phyloP scores from a whole-genome alignment of 208 protist species.

The Balamuthia mandrillaris region DNA sequence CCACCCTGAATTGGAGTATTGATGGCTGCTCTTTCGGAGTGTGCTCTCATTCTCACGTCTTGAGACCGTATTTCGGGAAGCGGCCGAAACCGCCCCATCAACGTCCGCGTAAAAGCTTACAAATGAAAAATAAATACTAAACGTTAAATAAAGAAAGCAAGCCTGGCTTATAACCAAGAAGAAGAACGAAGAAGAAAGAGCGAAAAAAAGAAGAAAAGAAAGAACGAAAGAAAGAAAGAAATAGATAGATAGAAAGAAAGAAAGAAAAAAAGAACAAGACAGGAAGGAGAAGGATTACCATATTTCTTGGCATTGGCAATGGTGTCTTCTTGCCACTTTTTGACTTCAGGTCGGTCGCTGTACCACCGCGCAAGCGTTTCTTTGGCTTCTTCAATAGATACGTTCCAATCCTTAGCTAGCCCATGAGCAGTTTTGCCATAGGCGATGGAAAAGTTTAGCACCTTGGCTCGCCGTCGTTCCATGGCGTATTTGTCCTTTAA shows the following conservation, averaged over 20 bases:
- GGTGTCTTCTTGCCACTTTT: slow-evolving; percentile 67
- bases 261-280: too few species aligned
- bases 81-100: too few species aligned
- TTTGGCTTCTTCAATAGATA: slow-evolving; percentile 63
- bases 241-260: too few species aligned
- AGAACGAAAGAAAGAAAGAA: too few species aligned
- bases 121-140: too few species aligned
- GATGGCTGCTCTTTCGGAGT: not conserved
- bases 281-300: too few species aligned
- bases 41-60: not conserved
- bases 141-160: too few species aligned
- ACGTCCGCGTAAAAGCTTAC: too few species aligned
- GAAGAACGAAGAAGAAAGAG: too few species aligned
- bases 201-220: too few species aligned
- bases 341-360: slow-evolving; percentile 65
- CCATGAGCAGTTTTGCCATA: slow-evolving; percentile 69
- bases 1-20: slow-evolving; percentile 54
- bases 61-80: slow-evolving; percentile 30
- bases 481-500: slow-evolving; percentile 71
- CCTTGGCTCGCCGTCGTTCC: slow-evolving; percentile 73
- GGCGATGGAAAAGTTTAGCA: slow-evolving; percentile 77
- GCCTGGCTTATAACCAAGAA: too few species aligned
- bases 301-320: slow-evolving; percentile 44
- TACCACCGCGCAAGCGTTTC: slow-evolving; percentile 67
- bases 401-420: slow-evolving; percentile 68